Percentiles rank a stretch among this genome's conserved stretches.
Evolutionary conservation across 176 grass and related monocot species (phyloP).

Genomic region (Triticum dicoccoides): DNA sequence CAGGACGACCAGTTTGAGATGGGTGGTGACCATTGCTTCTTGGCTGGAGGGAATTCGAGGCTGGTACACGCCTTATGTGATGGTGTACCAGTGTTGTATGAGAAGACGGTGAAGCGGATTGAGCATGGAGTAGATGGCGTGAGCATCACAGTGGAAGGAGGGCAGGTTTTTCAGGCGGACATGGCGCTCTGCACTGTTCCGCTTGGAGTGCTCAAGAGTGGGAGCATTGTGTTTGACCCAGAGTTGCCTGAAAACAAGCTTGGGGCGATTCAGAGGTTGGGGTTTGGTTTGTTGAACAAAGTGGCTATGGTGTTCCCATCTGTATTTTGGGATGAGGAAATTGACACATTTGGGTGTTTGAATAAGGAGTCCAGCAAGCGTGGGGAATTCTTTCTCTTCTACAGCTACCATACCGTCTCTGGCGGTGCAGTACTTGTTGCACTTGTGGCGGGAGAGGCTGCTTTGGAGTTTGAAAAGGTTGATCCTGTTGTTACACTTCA

Average conservation of each 20-base stretch:
- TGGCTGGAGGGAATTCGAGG: constrained; percentile 78
- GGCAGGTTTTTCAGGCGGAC: constrained; percentile 80
- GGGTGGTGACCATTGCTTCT: constrained; percentile 91
- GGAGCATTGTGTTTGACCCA: constrained; percentile 59
- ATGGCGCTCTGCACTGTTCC: constrained; percentile 84
- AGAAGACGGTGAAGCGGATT: constrained; percentile 65
- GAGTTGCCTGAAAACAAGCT: constrained; percentile 66
- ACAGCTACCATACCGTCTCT: constrained; percentile 92
- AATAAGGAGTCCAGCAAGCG: constrained; percentile 76
- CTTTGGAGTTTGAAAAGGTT: constrained; percentile 73
- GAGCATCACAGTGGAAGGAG: constrained; percentile 50
- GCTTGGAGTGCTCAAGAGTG: constrained; percentile 78
- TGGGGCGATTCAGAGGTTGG: constrained; percentile 67
- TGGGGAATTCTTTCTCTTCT: constrained; percentile 93
- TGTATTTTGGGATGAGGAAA: constrained; percentile 89
- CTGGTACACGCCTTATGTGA: constrained; percentile 68
- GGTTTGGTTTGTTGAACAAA: constrained; percentile 90
- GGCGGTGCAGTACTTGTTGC: constrained; percentile 81
- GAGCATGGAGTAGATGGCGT: constrained; percentile 62
- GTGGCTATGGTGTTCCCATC: constrained; percentile 90
- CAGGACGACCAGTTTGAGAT: constrained; percentile 95
- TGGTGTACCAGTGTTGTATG: constrained; percentile 70
- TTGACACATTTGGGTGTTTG: constrained; percentile 91
- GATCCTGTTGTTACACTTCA: constrained; percentile 77
- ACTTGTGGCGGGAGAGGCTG: constrained; percentile 87